Base-by-base conservation (phyloP, 345 rosid species). In the Aquilaria malaccensis region DNA sequence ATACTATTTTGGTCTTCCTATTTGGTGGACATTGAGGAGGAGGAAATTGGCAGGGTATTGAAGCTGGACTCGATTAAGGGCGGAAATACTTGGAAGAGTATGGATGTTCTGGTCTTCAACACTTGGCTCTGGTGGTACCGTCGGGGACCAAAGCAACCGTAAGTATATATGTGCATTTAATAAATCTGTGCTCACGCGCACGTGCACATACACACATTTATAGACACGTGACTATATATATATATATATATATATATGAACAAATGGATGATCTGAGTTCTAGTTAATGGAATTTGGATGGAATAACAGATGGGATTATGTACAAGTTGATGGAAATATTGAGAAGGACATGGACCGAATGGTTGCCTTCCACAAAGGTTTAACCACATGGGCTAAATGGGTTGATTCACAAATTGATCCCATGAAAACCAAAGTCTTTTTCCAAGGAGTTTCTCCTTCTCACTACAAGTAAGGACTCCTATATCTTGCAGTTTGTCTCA, bases 371-470 rank as follows among this genome's bases (percentile, higher is more conserved):
- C 79, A 61, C 13, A 77, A 66, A 71, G 95, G 77, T 46, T 81
- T 92, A 55, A 77, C 64, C 64, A 89, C 96, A 47, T 92, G 96
- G 98, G 86, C 87, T 22, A 71, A 81, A 43, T 92, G 98, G 98
- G 91, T 86, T 13, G 89, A 92, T 77, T 59, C 88, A 6, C 81
- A 86, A 15, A 85, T 89, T 3, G 87, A 92, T 76, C 61, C 86
- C 49, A 64, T 65, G 30, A 81, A 72, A 74, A 83, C 91, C 10
- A 74, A 14, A 31, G 85, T 92, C 58, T 53, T 89, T 62, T 89
- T 86, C 61, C 96, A 91, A 71, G 95, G 95, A 64, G 74, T 85
- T 57, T 86, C 96, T 13, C 95, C 98, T 2, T 76, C 88, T 13
- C 95, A 87, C 66, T 82, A 84, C 88, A 81, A 79, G 95, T 84